Evolutionary conservation across 2,329 filamentous ascomycete species (phyloP).

Genomic region (Neospermospora avenae): DNA sequence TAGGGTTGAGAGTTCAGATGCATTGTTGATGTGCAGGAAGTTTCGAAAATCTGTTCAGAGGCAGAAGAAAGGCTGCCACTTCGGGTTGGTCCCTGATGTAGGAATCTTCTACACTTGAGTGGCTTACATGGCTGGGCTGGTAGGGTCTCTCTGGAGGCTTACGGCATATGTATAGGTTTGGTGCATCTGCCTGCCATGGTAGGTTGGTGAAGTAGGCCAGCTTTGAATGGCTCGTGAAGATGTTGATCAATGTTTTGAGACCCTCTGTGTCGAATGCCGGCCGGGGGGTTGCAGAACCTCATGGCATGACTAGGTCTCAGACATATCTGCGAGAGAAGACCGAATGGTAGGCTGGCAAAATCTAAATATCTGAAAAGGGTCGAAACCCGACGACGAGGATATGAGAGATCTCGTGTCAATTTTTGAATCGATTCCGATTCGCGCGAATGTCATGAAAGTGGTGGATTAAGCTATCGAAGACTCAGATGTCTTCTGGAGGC

Average conservation of each 20-base stretch:
- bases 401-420: no score
- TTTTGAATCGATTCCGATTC: not conserved
- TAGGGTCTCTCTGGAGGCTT: not conserved
- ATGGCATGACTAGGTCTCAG: constrained; percentile 4
- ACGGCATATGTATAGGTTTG: not conserved
- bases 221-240: not conserved
- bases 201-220: not conserved
- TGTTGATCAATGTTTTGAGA: constrained; percentile 5
- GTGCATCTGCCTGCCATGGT: not conserved
- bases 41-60: not conserved
- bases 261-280: constrained; percentile 9
- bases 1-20: constrained; percentile 2
- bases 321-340: not conserved
- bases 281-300: not conserved
- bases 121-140: not conserved
- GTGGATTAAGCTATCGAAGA: no score
- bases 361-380: not conserved
- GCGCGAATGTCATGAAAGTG: no score
- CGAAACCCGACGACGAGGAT: not conserved
- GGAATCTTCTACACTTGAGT: not conserved
- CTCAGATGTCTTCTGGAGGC: no score
- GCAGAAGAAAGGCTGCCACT: not conserved
- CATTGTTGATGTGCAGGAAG: not conserved
- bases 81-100: not conserved
- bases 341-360: not conserved